Base-by-base conservation (phyloP, 2,329 filamentous ascomycete species). In the Aspergillus sergii region DNA sequence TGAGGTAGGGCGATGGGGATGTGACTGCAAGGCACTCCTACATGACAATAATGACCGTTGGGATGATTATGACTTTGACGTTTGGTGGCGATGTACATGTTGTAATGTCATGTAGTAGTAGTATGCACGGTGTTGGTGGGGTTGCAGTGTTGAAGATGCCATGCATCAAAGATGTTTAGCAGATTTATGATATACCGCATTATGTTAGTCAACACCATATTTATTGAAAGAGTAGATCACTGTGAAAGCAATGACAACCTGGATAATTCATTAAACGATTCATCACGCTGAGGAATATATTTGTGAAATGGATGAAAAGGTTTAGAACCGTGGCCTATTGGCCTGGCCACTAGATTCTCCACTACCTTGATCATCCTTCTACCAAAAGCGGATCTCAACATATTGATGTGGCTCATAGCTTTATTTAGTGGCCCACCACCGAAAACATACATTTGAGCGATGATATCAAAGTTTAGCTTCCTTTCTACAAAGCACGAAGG, bases 211-310 rank as follows among this genome's bases (percentile, higher is more conserved):
- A 41, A 14, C 39, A 36, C 14, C 12, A 7, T 16, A n/a, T 41
- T 19, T n/a, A 14, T 19, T 41, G 7, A 41, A 41, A 8, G 5
- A 5, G 1, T 5, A 14, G 6, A 16, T 6, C 34, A 36, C 14
- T 16, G 4, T 14, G 4, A 5, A 36, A 16, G 14, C 16, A 1
- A 4, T 41, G 19, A 41, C 7, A 10, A 9, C 3, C 7, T 19
- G 0, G 16, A n/a, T 41, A n/a, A 9, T 1, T 9, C 8, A 8
- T 9, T 8, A 4, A 10, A 19, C 16, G 8, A n/a, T n/a, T 9
- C 39, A 19, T n/a, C 39, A 4, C 16, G 9, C 1, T 7, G 7
- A 41, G 16, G 3, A n/a, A 41, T n/a, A 8, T 4, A 14, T 16
- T 4, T 19, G 34, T 36, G 1, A 19, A 19, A 41, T 0, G 14